Conservation (phyloP, 805 yeast species). For the Metschnikowia picachoensis region DNA sequence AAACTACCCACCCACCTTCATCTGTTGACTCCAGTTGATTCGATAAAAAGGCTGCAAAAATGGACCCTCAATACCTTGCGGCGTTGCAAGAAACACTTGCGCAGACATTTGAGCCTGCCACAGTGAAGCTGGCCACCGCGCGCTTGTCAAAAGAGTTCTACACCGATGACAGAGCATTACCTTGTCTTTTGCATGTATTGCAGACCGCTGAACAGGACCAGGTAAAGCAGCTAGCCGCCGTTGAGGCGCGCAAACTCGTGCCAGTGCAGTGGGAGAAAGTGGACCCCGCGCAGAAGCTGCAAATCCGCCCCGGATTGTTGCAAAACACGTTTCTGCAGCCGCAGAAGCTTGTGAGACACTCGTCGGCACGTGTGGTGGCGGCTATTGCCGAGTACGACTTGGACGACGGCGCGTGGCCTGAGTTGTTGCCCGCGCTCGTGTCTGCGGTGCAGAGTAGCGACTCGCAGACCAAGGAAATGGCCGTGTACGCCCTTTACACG, state of each 20-base stretch:
- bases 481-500: constrained; percentile 74
- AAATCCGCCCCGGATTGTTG: constrained; percentile 66
- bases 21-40: too few species aligned
- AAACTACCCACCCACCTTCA: background rate
- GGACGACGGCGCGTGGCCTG: constrained; percentile 63
- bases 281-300: constrained; percentile 48
- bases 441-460: constrained; percentile 47
- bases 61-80: constrained; percentile 69
- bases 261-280: constrained; percentile 62
- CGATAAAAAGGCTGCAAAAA: constrained; percentile 27
- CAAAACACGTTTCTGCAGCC: constrained; percentile 65
- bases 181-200: constrained; percentile 78
- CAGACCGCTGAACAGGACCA: constrained; percentile 67
- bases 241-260: constrained; percentile 87
- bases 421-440: constrained; percentile 67
- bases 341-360: constrained; percentile 72
- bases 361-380: constrained; percentile 84
- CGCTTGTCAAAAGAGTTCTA: constrained; percentile 72
- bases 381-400: constrained; percentile 79
- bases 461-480: constrained; percentile 65
- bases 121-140: constrained; percentile 78
- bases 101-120: constrained; percentile 75
- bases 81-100: constrained; percentile 75
- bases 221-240: constrained; percentile 89
- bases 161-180: constrained; percentile 65